Evolutionary conservation across 176 grass and related monocot genomes (phyloP).

Genomic region (Rhynchospora breviuscula): DNA sequence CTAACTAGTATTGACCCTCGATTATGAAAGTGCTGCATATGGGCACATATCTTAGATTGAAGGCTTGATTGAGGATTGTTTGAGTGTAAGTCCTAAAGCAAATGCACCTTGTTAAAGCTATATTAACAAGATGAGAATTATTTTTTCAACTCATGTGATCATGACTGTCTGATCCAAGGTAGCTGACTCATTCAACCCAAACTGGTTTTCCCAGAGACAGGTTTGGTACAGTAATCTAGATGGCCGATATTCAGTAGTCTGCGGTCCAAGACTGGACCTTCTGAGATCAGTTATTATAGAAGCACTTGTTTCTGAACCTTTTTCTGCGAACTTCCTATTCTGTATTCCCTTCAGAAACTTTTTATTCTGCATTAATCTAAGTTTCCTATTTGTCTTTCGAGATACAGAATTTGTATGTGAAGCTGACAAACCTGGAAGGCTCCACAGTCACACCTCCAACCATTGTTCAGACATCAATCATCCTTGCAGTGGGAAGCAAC

Average conservation of each 20-base stretch:
- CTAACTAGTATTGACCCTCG: no score
- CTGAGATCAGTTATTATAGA: not conserved
- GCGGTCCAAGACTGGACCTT: not conserved
- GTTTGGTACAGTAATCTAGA: not conserved
- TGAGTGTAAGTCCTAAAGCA: not conserved
- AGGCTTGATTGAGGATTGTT: not conserved
- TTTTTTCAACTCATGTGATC: not conserved
- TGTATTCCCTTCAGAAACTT: not conserved
- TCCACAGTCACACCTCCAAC: slow-evolving; percentile 54
- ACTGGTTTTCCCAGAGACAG: not conserved
- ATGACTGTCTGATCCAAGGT: not conserved
- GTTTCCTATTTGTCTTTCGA: slow-evolving; percentile 13
- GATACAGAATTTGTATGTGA: slow-evolving; percentile 64
- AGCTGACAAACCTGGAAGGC: slow-evolving; percentile 63
- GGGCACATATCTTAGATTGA: not conserved
- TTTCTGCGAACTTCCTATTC: slow-evolving; percentile 1
- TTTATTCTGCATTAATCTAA: not conserved
- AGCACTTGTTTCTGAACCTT: slow-evolving; percentile 2
- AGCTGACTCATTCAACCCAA: not conserved
- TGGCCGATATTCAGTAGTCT: not conserved
- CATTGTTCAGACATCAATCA: slow-evolving; percentile 51
- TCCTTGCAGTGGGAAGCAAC: slow-evolving; percentile 55
- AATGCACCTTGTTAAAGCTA: not conserved
- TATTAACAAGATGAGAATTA: not conserved
- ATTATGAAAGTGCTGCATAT: slow-evolving; percentile 5